A percentile compares a stretch with the other conserved stretches of the same genome.
Conservation (phyloP, 305 asterid genomes). For the Caryopteris hybrid region DNA sequence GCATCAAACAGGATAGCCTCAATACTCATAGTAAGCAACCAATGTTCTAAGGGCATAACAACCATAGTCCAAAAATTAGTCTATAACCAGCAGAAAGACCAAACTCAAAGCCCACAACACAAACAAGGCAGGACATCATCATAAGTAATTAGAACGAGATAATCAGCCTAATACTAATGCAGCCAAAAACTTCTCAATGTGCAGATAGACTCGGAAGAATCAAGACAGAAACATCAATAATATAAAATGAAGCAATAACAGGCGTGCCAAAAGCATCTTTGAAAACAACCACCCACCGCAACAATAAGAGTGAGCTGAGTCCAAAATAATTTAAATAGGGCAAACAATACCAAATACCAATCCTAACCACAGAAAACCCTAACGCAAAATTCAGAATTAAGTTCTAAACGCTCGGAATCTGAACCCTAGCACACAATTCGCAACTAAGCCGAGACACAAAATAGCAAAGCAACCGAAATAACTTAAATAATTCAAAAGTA, state of each 20-base stretch:
- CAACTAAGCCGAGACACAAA: background rate
- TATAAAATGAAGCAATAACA: background rate
- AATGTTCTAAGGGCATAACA: no score
- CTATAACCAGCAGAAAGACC: no score
- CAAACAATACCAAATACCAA: background rate
- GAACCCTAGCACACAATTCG: conserved; percentile 23
- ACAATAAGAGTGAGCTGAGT: background rate
- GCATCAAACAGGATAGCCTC: no score
- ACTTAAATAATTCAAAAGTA: background rate
- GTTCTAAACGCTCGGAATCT: no score
- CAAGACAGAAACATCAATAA: background rate
- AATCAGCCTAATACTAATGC: background rate
- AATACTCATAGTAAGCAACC: no score
- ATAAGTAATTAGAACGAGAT: background rate
- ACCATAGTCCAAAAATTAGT: no score
- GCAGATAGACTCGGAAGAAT: background rate
- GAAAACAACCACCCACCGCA: background rate
- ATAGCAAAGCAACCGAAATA: background rate
- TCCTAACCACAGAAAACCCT: conserved; percentile 13
- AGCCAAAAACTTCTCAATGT: no score
- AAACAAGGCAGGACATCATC: background rate
- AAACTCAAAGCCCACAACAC: background rate
- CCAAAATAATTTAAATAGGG: background rate
- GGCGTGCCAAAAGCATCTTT: background rate
- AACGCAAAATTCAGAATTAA: conserved; percentile 7